Evolutionary conservation across 2,329 filamentous ascomycete genomes (phyloP), one percentile per base, ranked within the genome.

Genomic region (Setomelanomma holmii): DNA sequence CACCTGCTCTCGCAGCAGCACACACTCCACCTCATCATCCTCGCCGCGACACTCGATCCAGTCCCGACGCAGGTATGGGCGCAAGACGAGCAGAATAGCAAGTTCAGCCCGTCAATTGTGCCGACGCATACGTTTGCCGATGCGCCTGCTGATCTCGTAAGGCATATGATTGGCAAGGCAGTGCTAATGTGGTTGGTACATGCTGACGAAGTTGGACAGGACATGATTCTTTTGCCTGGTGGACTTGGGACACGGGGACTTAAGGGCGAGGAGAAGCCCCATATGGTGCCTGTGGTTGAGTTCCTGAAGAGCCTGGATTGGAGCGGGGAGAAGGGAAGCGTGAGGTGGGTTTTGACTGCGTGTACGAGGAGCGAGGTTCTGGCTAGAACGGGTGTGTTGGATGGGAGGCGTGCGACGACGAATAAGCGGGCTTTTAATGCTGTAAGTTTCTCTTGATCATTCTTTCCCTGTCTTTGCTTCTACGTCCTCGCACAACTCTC

Each of bases 211-310:
- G 3, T 14, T 3, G 14, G 3, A 14, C 27, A 30, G 27, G 85
- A 89, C 39, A 82, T 89, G 4, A 76, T 90, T 17, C 69, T 91
- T n/a, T 72, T 90, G 6, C 88, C 88, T 0, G 87, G 88, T 1
- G 87, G 88, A 0, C 46, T 75, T 0, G 87, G 86, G 0, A 76
- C 68, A 21, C 49, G 76, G 20, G 61, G 61, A 27, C 51, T 59
- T 6, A 64, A 69, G 4, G 63, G 51, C 12, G 58, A 65, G 11
- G 66, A 70, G 19, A 62, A 14, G 27, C 27, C 27, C 10, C 27
- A 63, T 8, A 62, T 71, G 1, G 56, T 65, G 10, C 68, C 75
- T 0, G 72, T 79, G 1, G 69, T 82, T 2, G 72, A 78, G 1
- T 86, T 80, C 55, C 68, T 86, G 36, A 62, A 66, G 22, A 67